phyloP scores from a whole-genome alignment of 2,329 filamentous ascomycete genomes.

The Colletotrichum simmondsii region DNA sequence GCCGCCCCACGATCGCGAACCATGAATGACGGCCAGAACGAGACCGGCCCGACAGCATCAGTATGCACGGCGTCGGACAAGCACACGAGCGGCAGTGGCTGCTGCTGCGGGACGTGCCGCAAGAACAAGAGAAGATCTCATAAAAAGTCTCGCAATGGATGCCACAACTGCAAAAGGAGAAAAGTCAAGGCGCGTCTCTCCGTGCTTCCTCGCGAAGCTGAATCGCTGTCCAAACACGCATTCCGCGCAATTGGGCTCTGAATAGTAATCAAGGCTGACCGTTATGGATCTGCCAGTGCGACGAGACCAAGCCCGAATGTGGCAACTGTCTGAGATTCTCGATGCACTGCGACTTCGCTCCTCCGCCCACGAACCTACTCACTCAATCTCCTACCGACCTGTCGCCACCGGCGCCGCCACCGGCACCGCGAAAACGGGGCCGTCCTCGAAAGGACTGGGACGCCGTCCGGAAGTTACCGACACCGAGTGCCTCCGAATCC shows the following conservation, averaged over 20 bases:
- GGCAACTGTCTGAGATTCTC: slow-evolving; percentile 34
- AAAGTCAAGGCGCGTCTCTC: slow-evolving; percentile 32
- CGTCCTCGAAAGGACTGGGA: slow-evolving; percentile 35
- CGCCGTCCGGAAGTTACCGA: slow-evolving; percentile 8
- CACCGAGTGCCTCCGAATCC: not conserved
- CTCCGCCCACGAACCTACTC: not conserved
- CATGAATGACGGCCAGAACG: slow-evolving; percentile 5
- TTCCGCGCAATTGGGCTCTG: not conserved
- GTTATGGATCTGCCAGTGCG: slow-evolving; percentile 24
- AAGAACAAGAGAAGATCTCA: slow-evolving; percentile 29
- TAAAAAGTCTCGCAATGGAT: slow-evolving; percentile 36
- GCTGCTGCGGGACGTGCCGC: slow-evolving; percentile 20
- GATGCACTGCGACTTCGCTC: slow-evolving; percentile 34
- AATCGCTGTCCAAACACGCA: not conserved
- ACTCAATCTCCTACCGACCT: slow-evolving; percentile 6
- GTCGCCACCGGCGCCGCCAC: slow-evolving; percentile 4
- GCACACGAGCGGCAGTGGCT: not conserved
- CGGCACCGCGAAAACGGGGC: slow-evolving; percentile 26
- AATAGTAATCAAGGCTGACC: not conserved
- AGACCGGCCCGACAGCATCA: not conserved
- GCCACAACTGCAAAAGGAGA: slow-evolving; percentile 35
- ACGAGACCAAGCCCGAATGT: slow-evolving; percentile 36
- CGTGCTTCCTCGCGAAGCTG: not conserved
- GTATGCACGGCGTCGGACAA: not conserved
- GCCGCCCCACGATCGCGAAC: slow-evolving; percentile 7